Conservation (phyloP, 257 asterid species). For the Nicotiana otophora region DNA sequence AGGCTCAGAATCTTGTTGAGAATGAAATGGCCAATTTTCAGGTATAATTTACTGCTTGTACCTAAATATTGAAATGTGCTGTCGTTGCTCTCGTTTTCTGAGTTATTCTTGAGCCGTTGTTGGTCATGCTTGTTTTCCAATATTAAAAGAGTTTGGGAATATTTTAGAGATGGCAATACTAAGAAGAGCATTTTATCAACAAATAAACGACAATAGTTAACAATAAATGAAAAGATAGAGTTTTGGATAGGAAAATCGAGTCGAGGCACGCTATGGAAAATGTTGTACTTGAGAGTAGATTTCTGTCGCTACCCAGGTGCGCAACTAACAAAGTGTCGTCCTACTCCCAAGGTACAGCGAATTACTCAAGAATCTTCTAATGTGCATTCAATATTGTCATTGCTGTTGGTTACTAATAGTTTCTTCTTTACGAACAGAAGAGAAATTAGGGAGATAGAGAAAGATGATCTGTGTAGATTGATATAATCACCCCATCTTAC, state of each 20-base stretch:
- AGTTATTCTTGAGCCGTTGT: not conserved
- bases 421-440: not conserved
- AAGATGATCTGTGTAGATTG: not conserved
- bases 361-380: too few species aligned
- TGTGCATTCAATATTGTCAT: not conserved
- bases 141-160: not conserved
- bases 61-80: not conserved
- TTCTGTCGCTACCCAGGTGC: too few species aligned
- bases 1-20: conserved; percentile 16
- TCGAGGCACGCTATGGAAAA: too few species aligned
- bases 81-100: not conserved
- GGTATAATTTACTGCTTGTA: not conserved
- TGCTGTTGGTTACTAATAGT: not conserved
- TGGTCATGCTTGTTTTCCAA: not conserved
- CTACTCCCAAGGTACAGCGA: too few species aligned
- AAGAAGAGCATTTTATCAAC: too few species aligned
- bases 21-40: conserved; percentile 12
- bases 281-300: too few species aligned
- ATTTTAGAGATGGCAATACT: too few species aligned
- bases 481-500: not conserved
- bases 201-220: too few species aligned
- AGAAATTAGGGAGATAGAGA: not conserved
- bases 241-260: too few species aligned
- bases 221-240: too few species aligned
- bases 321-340: too few species aligned